Base-by-base conservation (phyloP, 441 rosid genomes). In the Brassica hybrid region DNA sequence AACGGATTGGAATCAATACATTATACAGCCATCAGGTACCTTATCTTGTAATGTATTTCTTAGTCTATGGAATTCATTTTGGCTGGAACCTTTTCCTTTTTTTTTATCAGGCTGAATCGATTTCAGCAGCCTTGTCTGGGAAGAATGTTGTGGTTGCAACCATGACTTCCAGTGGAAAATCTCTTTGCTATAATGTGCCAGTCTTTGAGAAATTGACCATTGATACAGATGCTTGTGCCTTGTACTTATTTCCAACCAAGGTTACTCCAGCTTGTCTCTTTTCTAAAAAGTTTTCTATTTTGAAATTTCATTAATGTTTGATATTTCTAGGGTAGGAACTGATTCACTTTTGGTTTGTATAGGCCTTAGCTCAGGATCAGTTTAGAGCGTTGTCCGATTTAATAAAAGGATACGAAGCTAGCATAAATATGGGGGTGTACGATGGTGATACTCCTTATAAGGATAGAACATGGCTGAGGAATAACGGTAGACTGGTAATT, bases 291-390 rank as follows among this genome's bases (percentile, higher is more conserved):
- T 45, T 13, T 13, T 60, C 10, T 60, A 10, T 25, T 25, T 60
- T 25, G 36, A 21, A 21, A 21, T 10, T 56, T 19, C 16, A 54
- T 0, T 25, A 13, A 14, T 38, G 19, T 30, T 69, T 10, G 72
- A 7, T 48, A 70, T 72, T 76, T 41, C 17, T 43, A 56, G 16
- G 48, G 8, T 4, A 34, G 41, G 36, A 69, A 64, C 19, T 52
- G 67, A 69, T 25, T 78, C 25, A 41, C 54, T 13, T 78, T 80
- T 81, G 65, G 70, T 79, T 74, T 65, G 69, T 83, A 71, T 76
- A 96, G 99, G 99, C 99, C 80, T 83, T 96, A 83, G 97, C 99
- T 65, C 99, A 96, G 84, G 99, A 96, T 85, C 99, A 96, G 75
- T 85, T 89, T 43, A 90, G 95, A 86, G 92, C 92, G 36, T 84